phyloP scores from a whole-genome alignment of 2,329 filamentous ascomycete genomes.

The Colletotrichum sp. region DNA sequence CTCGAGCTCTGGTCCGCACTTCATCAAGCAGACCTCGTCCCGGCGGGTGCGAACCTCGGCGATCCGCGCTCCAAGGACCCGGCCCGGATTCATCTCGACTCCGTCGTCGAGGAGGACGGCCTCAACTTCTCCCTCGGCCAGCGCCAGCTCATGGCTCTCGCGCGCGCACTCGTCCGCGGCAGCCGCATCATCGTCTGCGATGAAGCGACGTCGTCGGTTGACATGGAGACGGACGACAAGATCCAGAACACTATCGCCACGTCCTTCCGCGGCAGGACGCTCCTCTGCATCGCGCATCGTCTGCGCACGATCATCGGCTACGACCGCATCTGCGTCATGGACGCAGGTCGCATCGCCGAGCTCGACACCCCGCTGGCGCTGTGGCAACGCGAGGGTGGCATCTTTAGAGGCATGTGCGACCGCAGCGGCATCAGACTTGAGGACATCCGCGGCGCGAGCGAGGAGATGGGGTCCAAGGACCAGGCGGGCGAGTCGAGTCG shows the following conservation, averaged over 20 bases:
- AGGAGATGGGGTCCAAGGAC: slow-evolving; percentile 30
- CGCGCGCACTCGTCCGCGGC: slow-evolving; percentile 84
- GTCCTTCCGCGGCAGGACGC: slow-evolving; percentile 84
- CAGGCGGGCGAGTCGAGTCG: slow-evolving; percentile 5
- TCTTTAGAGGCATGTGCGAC: slow-evolving; percentile 92
- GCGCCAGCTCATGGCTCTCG: slow-evolving; percentile 93
- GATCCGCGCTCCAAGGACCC: slow-evolving; percentile 33
- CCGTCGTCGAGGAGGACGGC: slow-evolving; percentile 88
- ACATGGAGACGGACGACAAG: slow-evolving; percentile 96
- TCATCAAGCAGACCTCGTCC: slow-evolving; percentile 76
- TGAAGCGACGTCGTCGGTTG: slow-evolving; percentile 90
- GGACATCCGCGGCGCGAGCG: slow-evolving; percentile 54
- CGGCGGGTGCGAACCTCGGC: slow-evolving; percentile 37
- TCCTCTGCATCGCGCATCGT: slow-evolving; percentile 92
- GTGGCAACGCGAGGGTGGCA: slow-evolving; percentile 72
- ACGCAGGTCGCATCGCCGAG: slow-evolving; percentile 85
- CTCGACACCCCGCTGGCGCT: slow-evolving; percentile 77
- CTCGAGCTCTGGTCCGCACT: slow-evolving; percentile 80
- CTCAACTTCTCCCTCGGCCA: slow-evolving; percentile 96
- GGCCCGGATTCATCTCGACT: slow-evolving; percentile 82
- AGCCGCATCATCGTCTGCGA: slow-evolving; percentile 96
- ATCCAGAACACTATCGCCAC: slow-evolving; percentile 88
- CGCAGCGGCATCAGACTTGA: slow-evolving; percentile 74
- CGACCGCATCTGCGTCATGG: slow-evolving; percentile 97
- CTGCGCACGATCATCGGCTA: slow-evolving; percentile 93